Evolutionary conservation across 1,139 yeast genomes (phyloP), one percentile per base, ranked within the genome.

Genomic region (Geotrichum aggregatum): DNA sequence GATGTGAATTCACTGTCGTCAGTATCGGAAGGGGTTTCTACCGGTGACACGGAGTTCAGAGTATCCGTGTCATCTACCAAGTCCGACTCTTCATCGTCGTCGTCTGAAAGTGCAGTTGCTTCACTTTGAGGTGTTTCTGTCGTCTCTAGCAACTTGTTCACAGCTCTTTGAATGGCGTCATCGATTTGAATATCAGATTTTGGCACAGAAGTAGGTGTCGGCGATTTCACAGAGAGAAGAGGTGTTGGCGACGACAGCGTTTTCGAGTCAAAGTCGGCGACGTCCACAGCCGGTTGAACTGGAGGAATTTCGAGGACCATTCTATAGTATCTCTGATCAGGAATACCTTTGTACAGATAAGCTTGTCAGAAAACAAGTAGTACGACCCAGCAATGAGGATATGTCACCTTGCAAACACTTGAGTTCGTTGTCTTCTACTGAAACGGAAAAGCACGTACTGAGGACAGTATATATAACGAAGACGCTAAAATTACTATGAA

Each of bases 1-100:
- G 8, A 11, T 8, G 35, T 26, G 7, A 13, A 28, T 7, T 18
- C 44, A 10, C 35, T n/a, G 26, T 10, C 8, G 14, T 8, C 14
- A 6, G 6, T 16, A 7, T 13, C 13, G 21, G 8, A 24, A 8
- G 28, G 8, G 28, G 28, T 8, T 11, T 41, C 44, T n/a, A 18
- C 44, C 21, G 44, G 44, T 8, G 44, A 41, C 6, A 19, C 19
- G 8, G 44, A 41, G n/a, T 41, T 41, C 22, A 41, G 35, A 22
- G 44, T 41, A 14, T 14, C 30, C 3, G n/a, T 26, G 14, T 39
- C 43, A 11, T 11, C 18, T 5, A 11, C 43, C 28, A 19, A 22
- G 16, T 22, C 44, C 13, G n/a, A 21, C 34, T 26, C 41, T 7
- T 36, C 24, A 7, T 36, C 41, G 3, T 38, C 41, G 22, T 38